Percentiles rank a stretch among this genome's conserved stretches.
These are phyloP conservation scores for Sugiyamaella smithiae DNA, from an alignment of 805 yeast species.

Conservation along the genomic window DNA sequence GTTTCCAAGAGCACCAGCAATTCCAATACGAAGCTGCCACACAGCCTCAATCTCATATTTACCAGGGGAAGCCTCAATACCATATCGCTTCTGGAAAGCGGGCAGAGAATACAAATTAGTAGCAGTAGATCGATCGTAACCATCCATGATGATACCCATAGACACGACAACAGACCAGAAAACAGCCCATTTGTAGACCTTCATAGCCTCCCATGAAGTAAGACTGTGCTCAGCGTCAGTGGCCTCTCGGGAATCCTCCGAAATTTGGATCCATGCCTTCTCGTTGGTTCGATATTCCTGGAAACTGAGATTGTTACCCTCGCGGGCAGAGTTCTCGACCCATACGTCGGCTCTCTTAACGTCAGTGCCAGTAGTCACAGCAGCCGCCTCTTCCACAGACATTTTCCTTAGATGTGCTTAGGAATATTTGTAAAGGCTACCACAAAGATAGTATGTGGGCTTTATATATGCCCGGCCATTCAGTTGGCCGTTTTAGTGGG, in stretches of 20 bases:
- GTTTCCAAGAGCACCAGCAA: conserved; percentile 32
- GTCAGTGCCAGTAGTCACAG: background rate
- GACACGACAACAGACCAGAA: conserved; percentile 46
- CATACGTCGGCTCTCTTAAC: background rate
- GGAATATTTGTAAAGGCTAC: too few species aligned
- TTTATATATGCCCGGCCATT: background rate
- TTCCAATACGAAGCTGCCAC: conserved; percentile 40
- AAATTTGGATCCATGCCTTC: conserved; percentile 8
- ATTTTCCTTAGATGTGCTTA: too few species aligned
- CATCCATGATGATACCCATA: conserved; percentile 46
- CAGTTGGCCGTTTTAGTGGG: background rate
- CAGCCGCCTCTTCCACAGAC: background rate
- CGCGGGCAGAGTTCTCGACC: conserved; percentile 2
- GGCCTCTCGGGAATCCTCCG: conserved; percentile 12
- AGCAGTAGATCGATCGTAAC: conserved; percentile 42
- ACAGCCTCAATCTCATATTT: conserved; percentile 37
- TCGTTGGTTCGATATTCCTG: conserved; percentile 6
- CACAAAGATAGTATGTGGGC: too few species aligned
- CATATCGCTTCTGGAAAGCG: conserved; percentile 42
- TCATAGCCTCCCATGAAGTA: conserved; percentile 36
- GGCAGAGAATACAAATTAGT: conserved; percentile 44
- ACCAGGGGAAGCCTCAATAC: conserved; percentile 28
- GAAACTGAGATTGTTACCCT: background rate
- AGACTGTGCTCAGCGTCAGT: conserved; percentile 28
- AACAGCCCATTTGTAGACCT: conserved; percentile 42